A percentile compares a stretch with the other conserved stretches of the same genome.
Conservation (phyloP, 83 land plant genomes). For the Picea abies region DNA sequence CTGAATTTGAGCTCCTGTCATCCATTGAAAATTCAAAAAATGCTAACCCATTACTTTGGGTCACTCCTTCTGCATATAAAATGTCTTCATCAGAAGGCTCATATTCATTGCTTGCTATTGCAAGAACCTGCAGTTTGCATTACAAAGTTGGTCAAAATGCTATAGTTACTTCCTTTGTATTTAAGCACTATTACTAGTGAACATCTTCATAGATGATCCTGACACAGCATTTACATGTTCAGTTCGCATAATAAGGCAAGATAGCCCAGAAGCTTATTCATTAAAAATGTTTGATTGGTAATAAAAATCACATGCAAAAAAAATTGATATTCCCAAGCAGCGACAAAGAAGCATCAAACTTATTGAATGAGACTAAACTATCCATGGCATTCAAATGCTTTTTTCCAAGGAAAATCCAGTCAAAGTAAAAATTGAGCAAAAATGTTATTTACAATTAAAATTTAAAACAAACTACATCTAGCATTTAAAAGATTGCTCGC, state of each 20-base stretch:
- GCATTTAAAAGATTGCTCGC: too few relatives aligned
- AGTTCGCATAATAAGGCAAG: neutral
- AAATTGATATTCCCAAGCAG: neutral
- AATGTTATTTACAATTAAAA: too few relatives aligned
- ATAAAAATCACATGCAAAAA: neutral
- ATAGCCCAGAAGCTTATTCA: neutral
- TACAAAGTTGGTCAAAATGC: neutral
- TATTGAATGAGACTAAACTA: neutral
- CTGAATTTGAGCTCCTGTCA: slow-evolving; percentile 77
- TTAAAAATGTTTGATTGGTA: neutral
- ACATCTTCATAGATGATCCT: neutral
- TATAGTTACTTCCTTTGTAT: neutral
- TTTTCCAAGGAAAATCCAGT: too few relatives aligned
- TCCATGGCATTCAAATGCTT: too few relatives aligned
- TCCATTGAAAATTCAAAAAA: slow-evolving; percentile 85
- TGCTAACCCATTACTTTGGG: slow-evolving; percentile 91
- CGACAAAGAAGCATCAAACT: neutral
- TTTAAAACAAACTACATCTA: too few relatives aligned
- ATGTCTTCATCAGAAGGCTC: slow-evolving; percentile 91
- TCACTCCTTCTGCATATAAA: slow-evolving; percentile 90
- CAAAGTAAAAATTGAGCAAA: too few relatives aligned
- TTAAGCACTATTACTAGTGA: neutral
- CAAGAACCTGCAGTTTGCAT: slow-evolving; percentile 66
- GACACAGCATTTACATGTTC: too few relatives aligned
- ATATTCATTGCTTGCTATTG: slow-evolving; percentile 89